Conservation (phyloP, 129 eudicot genomes). For the Centaurea solstitialis region DNA sequence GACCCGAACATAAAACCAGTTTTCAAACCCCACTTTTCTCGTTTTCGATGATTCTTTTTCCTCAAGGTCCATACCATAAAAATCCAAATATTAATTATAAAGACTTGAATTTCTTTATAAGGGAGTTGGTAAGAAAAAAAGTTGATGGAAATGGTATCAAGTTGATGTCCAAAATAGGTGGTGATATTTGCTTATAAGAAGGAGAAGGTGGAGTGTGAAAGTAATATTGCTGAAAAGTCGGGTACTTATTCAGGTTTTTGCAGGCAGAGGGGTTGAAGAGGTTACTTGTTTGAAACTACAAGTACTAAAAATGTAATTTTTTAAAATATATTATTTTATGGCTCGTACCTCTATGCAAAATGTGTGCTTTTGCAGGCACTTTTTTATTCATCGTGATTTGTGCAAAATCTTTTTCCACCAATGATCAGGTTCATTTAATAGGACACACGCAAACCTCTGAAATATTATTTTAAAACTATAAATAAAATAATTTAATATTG, state of each 20-base stretch:
- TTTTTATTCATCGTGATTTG: constrained; percentile 10
- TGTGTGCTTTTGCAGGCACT: constrained; percentile 14
- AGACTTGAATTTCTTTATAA: neutral
- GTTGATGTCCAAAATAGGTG: neutral
- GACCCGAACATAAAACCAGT: too few relatives aligned
- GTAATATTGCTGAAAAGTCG: constrained; percentile 5
- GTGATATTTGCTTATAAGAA: constrained; percentile 1
- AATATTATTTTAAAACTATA: too few relatives aligned
- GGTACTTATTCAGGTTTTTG: constrained; percentile 3
- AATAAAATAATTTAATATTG: too few relatives aligned
- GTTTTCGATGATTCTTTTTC: too few relatives aligned
- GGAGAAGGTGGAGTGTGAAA: constrained; percentile 3
- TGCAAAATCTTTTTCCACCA: constrained; percentile 14
- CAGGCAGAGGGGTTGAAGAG: constrained; percentile 4
- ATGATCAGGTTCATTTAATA: constrained; percentile 6
- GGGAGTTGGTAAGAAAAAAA: neutral
- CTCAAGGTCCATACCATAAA: too few relatives aligned
- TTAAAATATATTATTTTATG: neutral
- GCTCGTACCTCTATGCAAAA: neutral
- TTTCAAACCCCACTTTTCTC: neutral
- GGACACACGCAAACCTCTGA: neutral
- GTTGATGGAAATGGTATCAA: neutral
- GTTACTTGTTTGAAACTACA: neutral
- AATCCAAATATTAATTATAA: neutral
- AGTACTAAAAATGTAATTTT: constrained; percentile 8